Percentiles rank a stretch among this genome's conserved stretches.
Conservation (phyloP, 768 basidiomycete species). For the Mycena leptocephala region DNA sequence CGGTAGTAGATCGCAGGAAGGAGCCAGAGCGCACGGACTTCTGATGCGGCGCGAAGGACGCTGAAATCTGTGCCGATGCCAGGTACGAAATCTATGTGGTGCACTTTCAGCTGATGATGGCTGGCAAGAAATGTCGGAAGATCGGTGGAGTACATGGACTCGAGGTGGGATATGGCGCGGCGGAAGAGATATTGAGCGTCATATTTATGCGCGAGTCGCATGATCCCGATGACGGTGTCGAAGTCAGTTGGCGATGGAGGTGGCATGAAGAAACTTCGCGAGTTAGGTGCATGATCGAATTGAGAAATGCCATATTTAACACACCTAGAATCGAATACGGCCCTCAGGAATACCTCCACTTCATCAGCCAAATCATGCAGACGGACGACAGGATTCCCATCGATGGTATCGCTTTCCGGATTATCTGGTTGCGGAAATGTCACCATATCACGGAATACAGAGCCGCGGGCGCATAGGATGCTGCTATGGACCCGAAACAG, state of each 20-base stretch:
- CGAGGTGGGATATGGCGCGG: not conserved
- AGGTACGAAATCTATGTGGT: not conserved
- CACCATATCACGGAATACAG: not conserved
- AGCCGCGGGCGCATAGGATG: not conserved
- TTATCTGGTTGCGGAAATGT: not conserved
- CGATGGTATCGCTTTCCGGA: not conserved
- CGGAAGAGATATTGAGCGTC: not conserved
- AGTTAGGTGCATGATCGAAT: too few species aligned
- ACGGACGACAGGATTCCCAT: not conserved
- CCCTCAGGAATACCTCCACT: not conserved
- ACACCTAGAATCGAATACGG: not conserved
- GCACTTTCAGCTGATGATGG: not conserved
- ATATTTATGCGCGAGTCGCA: not conserved
- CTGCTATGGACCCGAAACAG: not conserved
- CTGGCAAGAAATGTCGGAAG: not conserved
- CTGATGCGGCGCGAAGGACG: not conserved
- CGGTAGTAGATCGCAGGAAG: not conserved
- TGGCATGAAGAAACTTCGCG: not conserved
- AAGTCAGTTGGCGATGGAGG: not conserved
- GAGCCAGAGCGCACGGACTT: not conserved
- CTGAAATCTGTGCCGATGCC: not conserved
- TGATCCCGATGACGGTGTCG: not conserved
- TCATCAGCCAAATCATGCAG: not conserved
- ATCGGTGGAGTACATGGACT: not conserved
- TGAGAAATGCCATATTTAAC: too few species aligned